These are phyloP conservation scores for Parastagonospora avenae DNA, from an alignment of 2,329 filamentous ascomycete genomes.

Conservation along the genomic window DNA sequence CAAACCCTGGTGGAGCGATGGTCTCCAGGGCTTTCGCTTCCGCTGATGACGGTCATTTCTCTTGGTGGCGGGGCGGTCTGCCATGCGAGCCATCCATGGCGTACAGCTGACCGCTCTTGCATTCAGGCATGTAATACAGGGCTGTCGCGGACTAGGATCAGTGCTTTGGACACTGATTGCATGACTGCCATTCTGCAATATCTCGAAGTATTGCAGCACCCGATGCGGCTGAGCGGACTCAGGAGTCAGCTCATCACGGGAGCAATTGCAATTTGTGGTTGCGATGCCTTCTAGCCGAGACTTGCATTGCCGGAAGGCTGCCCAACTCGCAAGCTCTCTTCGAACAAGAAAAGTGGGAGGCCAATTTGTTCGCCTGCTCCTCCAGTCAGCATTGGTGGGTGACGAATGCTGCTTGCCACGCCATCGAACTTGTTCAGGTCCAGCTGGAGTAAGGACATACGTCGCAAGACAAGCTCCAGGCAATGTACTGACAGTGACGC, in stretches of 20 bases:
- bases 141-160: neutral
- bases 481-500: slow-evolving; percentile 1
- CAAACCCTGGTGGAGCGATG: neutral
- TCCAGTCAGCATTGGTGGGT: slow-evolving; percentile 11
- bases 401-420: slow-evolving; percentile 21
- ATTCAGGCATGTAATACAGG: neutral
- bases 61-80: slow-evolving; percentile 1
- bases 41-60: neutral
- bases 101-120: slow-evolving; percentile 5
- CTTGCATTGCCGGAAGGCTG: slow-evolving; percentile 1
- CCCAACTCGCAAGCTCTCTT: neutral
- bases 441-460: too few species aligned
- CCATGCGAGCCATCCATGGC: slow-evolving; percentile 4
- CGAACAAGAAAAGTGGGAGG: neutral
- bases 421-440: neutral
- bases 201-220: neutral
- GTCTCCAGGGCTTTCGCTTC: neutral
- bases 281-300: neutral
- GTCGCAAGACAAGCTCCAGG: slow-evolving; percentile 1
- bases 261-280: neutral
- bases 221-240: neutral
- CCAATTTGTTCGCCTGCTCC: neutral
- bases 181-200: neutral
- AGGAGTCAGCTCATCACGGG: neutral
- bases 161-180: neutral